A percentile compares a stretch with the other conserved stretches of the same genome.
These are phyloP conservation scores for Crucibulum laeve DNA, from an alignment of 768 basidiomycete genomes.

Conservation along the genomic window DNA sequence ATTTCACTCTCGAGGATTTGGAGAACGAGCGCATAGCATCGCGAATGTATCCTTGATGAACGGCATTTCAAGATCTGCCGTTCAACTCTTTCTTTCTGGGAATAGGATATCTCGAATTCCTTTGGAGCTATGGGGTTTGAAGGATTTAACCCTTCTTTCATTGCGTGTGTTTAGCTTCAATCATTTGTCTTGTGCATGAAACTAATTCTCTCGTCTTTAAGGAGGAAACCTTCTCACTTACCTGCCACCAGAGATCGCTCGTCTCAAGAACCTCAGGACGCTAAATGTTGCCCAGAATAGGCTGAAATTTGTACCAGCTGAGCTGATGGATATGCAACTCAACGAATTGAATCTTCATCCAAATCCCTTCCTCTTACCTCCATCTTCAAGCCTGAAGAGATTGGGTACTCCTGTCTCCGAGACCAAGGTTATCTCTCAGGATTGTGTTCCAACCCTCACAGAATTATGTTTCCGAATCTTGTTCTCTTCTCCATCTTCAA, in stretches of 20 bases:
- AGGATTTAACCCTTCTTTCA: conserved; percentile 56
- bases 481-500: conserved; percentile 18
- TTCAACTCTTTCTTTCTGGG: conserved; percentile 52
- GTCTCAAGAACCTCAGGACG: conserved; percentile 47
- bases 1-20: conserved; percentile 9
- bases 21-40: conserved; percentile 23
- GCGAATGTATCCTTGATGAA: conserved; percentile 23
- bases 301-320: conserved; percentile 58
- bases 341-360: conserved; percentile 42
- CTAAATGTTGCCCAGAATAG: conserved; percentile 61
- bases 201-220: conserved; percentile 23
- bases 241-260: conserved; percentile 61
- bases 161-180: conserved; percentile 45
- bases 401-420: conserved; percentile 19
- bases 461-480: conserved; percentile 31
- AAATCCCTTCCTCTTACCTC: conserved; percentile 51
- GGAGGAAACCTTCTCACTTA: conserved; percentile 52
- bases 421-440: conserved; percentile 12
- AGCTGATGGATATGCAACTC: conserved; percentile 58
- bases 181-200: background rate
- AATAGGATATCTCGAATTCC: conserved; percentile 57
- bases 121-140: conserved; percentile 48
- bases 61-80: conserved; percentile 40
- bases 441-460: conserved; percentile 22
- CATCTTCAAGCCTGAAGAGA: background rate